Percentiles rank a stretch among this genome's conserved stretches.
phyloP scores from a whole-genome alignment of 202 grass and related monocot genomes.

The Panicum virgatum region DNA sequence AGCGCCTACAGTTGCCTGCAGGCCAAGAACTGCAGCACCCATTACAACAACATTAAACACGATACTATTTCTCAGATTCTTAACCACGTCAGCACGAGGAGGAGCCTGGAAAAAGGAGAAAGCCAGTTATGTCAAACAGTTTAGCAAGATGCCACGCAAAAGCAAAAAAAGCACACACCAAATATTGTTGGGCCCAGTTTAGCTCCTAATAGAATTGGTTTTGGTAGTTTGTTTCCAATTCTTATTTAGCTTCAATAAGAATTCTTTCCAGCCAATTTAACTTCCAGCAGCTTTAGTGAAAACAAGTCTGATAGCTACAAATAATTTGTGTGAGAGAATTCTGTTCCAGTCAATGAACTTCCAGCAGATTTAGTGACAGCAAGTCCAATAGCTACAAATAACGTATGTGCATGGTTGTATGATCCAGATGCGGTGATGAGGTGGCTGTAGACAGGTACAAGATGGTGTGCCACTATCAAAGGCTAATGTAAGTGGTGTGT shows the following conservation, averaged over 20 bases:
- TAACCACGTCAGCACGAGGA: constrained; percentile 72
- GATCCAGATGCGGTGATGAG: not conserved
- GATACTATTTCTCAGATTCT: constrained; percentile 72
- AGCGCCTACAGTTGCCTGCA: constrained; percentile 82
- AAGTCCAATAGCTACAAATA: not conserved
- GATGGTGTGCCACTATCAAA: not conserved
- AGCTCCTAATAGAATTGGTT: not conserved
- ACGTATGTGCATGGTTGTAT: not conserved
- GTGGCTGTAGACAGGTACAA: not conserved
- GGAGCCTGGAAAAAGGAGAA: constrained; percentile 66
- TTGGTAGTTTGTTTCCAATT: not conserved
- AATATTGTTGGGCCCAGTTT: not conserved
- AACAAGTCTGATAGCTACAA: not conserved
- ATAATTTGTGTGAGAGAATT: not conserved
- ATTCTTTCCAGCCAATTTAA: not conserved
- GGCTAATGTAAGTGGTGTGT: not conserved
- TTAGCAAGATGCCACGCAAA: not conserved
- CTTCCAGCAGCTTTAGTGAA: not conserved
- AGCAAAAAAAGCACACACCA: not conserved
- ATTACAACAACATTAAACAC: constrained; percentile 80
- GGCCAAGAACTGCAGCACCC: constrained; percentile 79
- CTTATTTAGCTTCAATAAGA: constrained; percentile 1
- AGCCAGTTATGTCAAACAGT: not conserved
- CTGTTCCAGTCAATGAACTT: not conserved
- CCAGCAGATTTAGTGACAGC: not conserved